phyloP scores from a whole-genome alignment of 176 grass and related monocot genomes.

The Oryza coarctata region DNA sequence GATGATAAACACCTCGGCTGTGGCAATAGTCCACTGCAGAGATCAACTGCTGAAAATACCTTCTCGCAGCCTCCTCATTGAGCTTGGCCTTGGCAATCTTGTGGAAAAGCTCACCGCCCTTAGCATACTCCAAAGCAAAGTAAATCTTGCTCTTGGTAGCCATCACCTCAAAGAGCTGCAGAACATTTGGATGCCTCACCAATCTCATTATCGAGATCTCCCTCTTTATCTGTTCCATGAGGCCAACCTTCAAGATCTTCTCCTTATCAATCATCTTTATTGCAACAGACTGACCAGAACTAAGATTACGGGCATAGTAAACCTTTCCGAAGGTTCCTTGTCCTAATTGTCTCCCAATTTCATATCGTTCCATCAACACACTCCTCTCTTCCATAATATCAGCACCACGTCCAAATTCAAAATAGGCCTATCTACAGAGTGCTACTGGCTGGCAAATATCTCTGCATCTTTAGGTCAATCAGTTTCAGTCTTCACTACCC shows the following conservation, averaged over 20 bases:
- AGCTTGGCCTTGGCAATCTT: slow-evolving; percentile 68
- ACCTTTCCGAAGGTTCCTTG: slow-evolving; percentile 86
- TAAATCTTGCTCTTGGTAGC: slow-evolving; percentile 89
- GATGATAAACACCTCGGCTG: slow-evolving; percentile 79
- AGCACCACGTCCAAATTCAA: background rate
- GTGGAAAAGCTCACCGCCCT: slow-evolving; percentile 81
- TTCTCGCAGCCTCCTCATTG: slow-evolving; percentile 51
- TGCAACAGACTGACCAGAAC: slow-evolving; percentile 55
- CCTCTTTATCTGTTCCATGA: slow-evolving; percentile 75
- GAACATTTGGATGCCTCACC: slow-evolving; percentile 68
- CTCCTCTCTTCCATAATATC: slow-evolving; percentile 48
- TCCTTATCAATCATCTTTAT: slow-evolving; percentile 93
- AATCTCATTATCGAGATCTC: slow-evolving; percentile 82
- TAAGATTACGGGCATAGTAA: slow-evolving; percentile 64
- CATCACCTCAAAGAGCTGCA: slow-evolving; percentile 79
- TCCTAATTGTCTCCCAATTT: slow-evolving; percentile 64
- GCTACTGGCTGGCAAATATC: slow-evolving; percentile 23
- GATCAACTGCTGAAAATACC: slow-evolving; percentile 80
- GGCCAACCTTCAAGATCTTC: slow-evolving; percentile 67
- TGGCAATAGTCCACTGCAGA: slow-evolving; percentile 73
- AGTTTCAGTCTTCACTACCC: background rate
- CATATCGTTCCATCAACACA: slow-evolving; percentile 64
- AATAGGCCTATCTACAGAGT: background rate
- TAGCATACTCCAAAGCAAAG: slow-evolving; percentile 71
- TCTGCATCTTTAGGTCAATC: slow-evolving; percentile 41